Percentiles rank a stretch among this genome's conserved stretches.
phyloP scores from a whole-genome alignment of 192 early-diverging fungal species.

The Diversispora epigaea region DNA sequence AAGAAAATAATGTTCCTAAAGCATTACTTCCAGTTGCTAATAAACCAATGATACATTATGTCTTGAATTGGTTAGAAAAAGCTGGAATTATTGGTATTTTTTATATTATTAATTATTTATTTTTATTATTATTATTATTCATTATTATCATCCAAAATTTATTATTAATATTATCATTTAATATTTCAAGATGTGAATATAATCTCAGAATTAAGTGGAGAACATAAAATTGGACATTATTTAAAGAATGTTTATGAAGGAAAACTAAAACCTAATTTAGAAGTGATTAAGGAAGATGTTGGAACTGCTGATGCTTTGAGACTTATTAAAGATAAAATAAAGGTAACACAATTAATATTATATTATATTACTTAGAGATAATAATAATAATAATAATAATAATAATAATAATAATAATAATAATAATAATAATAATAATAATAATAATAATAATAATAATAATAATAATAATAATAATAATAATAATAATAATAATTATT shows the following conservation, averaged over 20 bases:
- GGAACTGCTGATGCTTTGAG: conserved; percentile 87
- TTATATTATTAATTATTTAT: not conserved
- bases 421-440: no score
- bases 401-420: no score
- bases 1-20: conserved; percentile 84
- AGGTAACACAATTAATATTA: conserved; percentile 44
- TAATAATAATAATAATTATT: no score
- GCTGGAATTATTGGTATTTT: conserved; percentile 62
- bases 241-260: conserved; percentile 65
- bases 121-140: not conserved
- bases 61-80: conserved; percentile 90
- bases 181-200: conserved; percentile 67
- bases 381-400: no score
- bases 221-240: conserved; percentile 68
- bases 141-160: not conserved
- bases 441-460: no score
- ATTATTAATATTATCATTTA: no score
- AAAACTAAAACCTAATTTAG: conserved; percentile 60
- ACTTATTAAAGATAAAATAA: conserved; percentile 78
- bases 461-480: no score
- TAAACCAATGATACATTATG: conserved; percentile 92
- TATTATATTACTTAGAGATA: not conserved
- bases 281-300: conserved; percentile 61
- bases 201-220: conserved; percentile 61
- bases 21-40: conserved; percentile 92